Conservation (phyloP, 352 stramenopile genomes). For the Phytophthora pistaciae region DNA sequence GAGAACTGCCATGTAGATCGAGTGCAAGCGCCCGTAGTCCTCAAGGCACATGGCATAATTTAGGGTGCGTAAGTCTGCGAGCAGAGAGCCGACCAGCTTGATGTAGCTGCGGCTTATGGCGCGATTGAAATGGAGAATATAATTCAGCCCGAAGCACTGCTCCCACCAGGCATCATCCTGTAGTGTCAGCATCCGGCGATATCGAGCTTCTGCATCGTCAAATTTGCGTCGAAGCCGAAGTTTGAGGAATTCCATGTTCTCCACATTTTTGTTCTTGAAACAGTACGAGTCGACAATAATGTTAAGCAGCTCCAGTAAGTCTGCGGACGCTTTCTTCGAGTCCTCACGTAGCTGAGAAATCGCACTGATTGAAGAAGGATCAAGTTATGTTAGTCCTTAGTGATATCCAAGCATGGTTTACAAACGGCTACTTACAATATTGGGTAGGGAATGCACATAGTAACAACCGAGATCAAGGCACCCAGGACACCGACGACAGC, state of each 20-base stretch:
- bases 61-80: slow-evolving; percentile 67
- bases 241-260: slow-evolving; percentile 81
- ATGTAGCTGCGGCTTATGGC: slow-evolving; percentile 75
- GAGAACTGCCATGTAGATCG: slow-evolving; percentile 67
- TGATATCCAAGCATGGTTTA: slow-evolving; percentile 2
- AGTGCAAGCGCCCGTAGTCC: slow-evolving; percentile 66
- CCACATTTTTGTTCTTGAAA: slow-evolving; percentile 85
- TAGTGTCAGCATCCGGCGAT: slow-evolving; percentile 59
- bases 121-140: slow-evolving; percentile 65
- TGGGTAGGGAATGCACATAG: slow-evolving; percentile 69
- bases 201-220: slow-evolving; percentile 49
- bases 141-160: slow-evolving; percentile 69
- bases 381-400: slow-evolving; percentile 52
- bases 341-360: slow-evolving; percentile 59
- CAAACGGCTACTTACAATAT: slow-evolving; percentile 54
- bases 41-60: slow-evolving; percentile 76
- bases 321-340: slow-evolving; percentile 42
- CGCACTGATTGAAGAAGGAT: slow-evolving; percentile 34
- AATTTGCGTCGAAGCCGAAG: slow-evolving; percentile 75
- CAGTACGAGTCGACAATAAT: slow-evolving; percentile 86
- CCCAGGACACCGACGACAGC: slow-evolving; percentile 62
- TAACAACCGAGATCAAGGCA: slow-evolving; percentile 55
- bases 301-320: slow-evolving; percentile 73
- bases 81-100: slow-evolving; percentile 60
- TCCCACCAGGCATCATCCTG: slow-evolving; percentile 84